phyloP scores from a whole-genome alignment of 441 rosid species.

The Melastoma candidum region DNA sequence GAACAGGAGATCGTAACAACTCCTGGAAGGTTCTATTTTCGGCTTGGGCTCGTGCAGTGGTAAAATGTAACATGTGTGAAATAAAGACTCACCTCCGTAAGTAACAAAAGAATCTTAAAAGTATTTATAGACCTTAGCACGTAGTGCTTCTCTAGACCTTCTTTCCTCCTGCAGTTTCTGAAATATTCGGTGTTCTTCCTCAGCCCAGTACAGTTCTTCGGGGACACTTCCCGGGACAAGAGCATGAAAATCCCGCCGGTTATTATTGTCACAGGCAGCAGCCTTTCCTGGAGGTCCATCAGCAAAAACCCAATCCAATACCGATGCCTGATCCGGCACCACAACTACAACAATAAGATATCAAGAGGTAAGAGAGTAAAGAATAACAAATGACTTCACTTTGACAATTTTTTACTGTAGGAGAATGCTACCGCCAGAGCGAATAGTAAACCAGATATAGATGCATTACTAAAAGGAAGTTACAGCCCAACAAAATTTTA shows the following conservation, averaged over 20 bases:
- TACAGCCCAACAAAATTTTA: no score
- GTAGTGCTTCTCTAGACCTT: slow-evolving; percentile 52
- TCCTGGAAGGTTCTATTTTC: no score
- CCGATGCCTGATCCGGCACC: slow-evolving; percentile 52
- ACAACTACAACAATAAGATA: slow-evolving; percentile 38
- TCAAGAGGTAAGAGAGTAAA: slow-evolving; percentile 8
- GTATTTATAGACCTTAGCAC: slow-evolving; percentile 51
- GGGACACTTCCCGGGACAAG: slow-evolving; percentile 41
- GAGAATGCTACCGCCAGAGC: no score
- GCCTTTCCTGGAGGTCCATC: slow-evolving; percentile 84
- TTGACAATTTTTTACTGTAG: not conserved
- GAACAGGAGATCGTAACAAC: no score
- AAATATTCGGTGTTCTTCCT: slow-evolving; percentile 56
- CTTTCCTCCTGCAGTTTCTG: slow-evolving; percentile 64
- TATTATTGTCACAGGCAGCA: slow-evolving; percentile 62
- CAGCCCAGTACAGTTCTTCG: slow-evolving; percentile 63
- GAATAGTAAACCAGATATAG: no score
- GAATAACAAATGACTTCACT: not conserved
- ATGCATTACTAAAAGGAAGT: no score
- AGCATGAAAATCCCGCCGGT: slow-evolving; percentile 67
- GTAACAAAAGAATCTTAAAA: no score
- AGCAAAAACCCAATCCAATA: slow-evolving; percentile 91
- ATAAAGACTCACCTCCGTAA: no score
- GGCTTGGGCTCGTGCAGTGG: no score
- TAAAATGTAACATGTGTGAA: no score